A percentile compares a stretch with the other conserved stretches of the same genome.
Evolutionary conservation across 2,329 filamentous ascomycete species (phyloP).

Genomic region (Beauveria sp.): DNA sequence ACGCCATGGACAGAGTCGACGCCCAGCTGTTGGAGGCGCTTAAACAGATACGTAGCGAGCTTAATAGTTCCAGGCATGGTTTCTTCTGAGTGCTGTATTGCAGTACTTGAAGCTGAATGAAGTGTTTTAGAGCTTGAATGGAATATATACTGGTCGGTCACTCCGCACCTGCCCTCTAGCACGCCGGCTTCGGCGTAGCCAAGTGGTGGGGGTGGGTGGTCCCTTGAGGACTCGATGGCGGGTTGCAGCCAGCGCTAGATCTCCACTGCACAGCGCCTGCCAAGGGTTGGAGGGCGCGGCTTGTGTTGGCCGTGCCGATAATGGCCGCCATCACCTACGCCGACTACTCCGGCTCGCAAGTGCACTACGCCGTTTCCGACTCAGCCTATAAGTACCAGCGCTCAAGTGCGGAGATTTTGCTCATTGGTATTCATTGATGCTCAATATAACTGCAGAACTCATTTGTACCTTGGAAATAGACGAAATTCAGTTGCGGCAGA

Average conservation of each 20-base stretch:
- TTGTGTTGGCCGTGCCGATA: background rate
- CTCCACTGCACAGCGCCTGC: background rate
- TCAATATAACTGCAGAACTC: background rate
- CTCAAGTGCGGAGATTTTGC: background rate
- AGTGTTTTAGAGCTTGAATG: background rate
- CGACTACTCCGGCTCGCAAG: slow-evolving; percentile 4
- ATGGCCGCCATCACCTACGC: background rate
- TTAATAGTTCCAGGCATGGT: slow-evolving; percentile 24
- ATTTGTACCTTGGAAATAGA: background rate
- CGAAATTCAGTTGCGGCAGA: background rate
- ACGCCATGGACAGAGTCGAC: slow-evolving; percentile 48
- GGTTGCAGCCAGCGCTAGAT: background rate
- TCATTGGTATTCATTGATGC: background rate
- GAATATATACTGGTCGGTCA: background rate
- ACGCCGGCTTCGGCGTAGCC: slow-evolving; percentile 9
- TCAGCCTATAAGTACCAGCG: slow-evolving; percentile 2
- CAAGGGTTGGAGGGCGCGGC: background rate
- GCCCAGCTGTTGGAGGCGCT: slow-evolving; percentile 49
- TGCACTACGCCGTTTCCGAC: slow-evolving; percentile 1
- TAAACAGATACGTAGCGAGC: slow-evolving; percentile 55
- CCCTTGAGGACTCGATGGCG: background rate
- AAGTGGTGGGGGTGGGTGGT: background rate
- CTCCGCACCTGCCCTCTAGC: background rate
- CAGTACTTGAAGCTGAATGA: background rate
- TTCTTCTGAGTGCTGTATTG: background rate